These are phyloP conservation scores for Breynia disticha DNA, from an alignment of 441 rosid species.

Conservation along the genomic window DNA sequence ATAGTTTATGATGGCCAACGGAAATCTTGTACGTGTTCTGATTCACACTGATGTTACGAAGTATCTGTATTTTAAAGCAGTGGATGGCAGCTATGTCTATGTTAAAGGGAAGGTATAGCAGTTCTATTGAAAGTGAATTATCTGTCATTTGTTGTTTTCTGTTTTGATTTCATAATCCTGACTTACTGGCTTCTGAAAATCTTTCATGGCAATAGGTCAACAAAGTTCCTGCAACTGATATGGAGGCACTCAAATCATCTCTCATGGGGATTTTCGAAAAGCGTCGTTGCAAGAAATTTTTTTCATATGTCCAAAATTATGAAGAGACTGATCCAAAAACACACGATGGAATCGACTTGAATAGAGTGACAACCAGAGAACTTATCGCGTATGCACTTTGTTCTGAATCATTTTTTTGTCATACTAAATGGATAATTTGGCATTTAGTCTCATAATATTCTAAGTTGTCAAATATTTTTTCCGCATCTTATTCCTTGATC, in stretches of 20 bases:
- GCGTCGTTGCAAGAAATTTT: slow-evolving; percentile 81
- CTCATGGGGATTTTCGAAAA: slow-evolving; percentile 92
- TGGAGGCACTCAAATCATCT: slow-evolving; percentile 89
- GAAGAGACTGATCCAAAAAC: slow-evolving; percentile 70
- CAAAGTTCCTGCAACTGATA: slow-evolving; percentile 84
- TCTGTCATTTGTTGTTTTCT: background rate
- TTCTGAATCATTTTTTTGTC: background rate
- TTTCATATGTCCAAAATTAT: slow-evolving; percentile 74
- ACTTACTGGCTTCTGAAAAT: background rate
- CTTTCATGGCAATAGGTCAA: slow-evolving; percentile 39
- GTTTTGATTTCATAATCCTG: background rate
- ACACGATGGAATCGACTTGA: slow-evolving; percentile 87
- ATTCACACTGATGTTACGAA: slow-evolving; percentile 87
- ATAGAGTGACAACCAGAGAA: slow-evolving; percentile 63
- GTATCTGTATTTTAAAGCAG: slow-evolving; percentile 84
- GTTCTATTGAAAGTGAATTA: background rate
- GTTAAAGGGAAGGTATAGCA: slow-evolving; percentile 70
- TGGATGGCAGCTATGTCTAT: slow-evolving; percentile 78
- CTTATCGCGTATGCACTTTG: slow-evolving; percentile 53
- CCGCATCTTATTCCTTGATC: too few relatives aligned
- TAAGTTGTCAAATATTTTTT: too few relatives aligned
- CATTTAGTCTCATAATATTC: too few relatives aligned
- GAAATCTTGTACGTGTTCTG: slow-evolving; percentile 84
- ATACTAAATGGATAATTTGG: too few relatives aligned
- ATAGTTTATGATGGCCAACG: slow-evolving; percentile 96